Evolutionary conservation across 2,329 filamentous ascomycete genomes (phyloP), one percentile per base, ranked within the genome.

Genomic region (Xylariaceae sp.): DNA sequence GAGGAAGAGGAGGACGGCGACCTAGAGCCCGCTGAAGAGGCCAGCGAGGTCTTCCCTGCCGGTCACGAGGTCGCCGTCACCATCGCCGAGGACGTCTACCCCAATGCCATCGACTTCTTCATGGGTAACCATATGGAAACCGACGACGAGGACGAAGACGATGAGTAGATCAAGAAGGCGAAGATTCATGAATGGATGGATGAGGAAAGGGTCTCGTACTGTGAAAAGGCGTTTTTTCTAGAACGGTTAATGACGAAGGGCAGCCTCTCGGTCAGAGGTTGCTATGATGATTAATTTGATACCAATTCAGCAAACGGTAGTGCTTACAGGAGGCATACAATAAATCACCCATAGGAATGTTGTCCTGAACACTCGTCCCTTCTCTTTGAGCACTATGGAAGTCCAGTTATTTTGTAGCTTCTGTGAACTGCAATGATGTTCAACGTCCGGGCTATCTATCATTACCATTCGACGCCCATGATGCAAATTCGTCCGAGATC

Each of bases 401-500:
- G 49, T 7, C 18, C 30, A 18, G 47, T 23, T 18, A 45, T 7
- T n/a, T n/a, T 7, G 44, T 47, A 47, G 44, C 15, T 7, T 17
- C 7, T 47, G 7, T 7, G 15, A 17, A 47, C 7, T 17, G 7
- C 47, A 49, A 49, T n/a, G 42, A 13, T 8, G 9, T 13, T 45
- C 5, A 53, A 18, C n/a, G 39, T 44, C n/a, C 9, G 11, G 13
- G 30, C 18, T 39, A n/a, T 7, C 5, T 2, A 44, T 3, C 42
- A 10, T 74, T 67, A 78, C 69, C 71, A 74, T 53, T 75, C 75
- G 37, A 77, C 74, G 9, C 76, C 75, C 51, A 81, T 66, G 34
- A 79, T 70, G 58, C 72, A 76, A 5, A 79, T 61, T 57, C 72
- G 74, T 44, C 72, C 73, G 23, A 75, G 64, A 60, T 72, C 57